Conservation (phyloP, 495 filamentous ascomycete genomes). For the Penicillium psychrofluorescens region DNA sequence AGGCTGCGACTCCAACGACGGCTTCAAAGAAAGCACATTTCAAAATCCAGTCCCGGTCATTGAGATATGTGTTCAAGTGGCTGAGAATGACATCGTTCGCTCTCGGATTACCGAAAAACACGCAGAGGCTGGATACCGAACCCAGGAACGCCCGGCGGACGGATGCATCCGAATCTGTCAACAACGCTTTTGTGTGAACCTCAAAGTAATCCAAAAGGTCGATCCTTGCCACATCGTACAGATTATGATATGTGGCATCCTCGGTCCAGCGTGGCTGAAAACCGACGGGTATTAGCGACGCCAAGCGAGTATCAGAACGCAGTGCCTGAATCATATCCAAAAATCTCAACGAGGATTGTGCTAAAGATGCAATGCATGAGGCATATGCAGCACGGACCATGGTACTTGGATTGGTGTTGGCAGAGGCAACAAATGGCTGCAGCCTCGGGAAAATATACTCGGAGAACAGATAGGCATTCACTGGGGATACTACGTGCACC, state of each 20-base stretch:
- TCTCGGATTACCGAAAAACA: slow-evolving; percentile 86
- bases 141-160: slow-evolving; percentile 90
- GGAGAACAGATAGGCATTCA: slow-evolving; percentile 91
- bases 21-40: slow-evolving; percentile 96
- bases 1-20: slow-evolving; percentile 86
- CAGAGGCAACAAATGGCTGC: slow-evolving; percentile 55
- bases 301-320: slow-evolving; percentile 74
- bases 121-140: slow-evolving; percentile 85
- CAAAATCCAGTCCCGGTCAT: slow-evolving; percentile 92
- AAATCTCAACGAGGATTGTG: slow-evolving; percentile 79
- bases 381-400: slow-evolving; percentile 86
- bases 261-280: slow-evolving; percentile 53
- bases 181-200: slow-evolving; percentile 74
- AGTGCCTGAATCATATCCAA: slow-evolving; percentile 87
- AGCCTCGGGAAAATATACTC: slow-evolving; percentile 89
- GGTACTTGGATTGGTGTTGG: slow-evolving; percentile 51
- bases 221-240: slow-evolving; percentile 74
- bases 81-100: slow-evolving; percentile 92
- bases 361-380: slow-evolving; percentile 82
- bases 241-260: slow-evolving; percentile 66
- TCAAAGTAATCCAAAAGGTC: slow-evolving; percentile 79
- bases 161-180: slow-evolving; percentile 81
- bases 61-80: slow-evolving; percentile 95
- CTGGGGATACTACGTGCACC: slow-evolving; percentile 79
- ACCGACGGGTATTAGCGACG: slow-evolving; percentile 65